A percentile compares a stretch with the other conserved stretches of the same genome.
phyloP scores from a whole-genome alignment of 768 basidiomycete genomes.

The Mycena polygramma region DNA sequence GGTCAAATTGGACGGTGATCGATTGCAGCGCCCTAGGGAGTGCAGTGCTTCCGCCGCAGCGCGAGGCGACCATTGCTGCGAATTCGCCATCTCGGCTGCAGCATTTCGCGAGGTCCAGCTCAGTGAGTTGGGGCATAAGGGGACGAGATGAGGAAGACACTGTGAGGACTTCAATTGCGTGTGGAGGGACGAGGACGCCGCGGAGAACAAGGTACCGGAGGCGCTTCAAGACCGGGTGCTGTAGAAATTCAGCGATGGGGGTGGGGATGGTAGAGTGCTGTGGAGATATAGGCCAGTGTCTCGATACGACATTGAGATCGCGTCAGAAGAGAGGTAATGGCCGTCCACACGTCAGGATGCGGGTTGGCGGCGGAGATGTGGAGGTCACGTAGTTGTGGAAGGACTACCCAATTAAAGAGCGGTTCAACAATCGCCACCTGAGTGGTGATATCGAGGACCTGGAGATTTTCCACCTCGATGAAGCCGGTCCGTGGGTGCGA shows the following conservation, averaged over 20 bases:
- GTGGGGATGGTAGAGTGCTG: neutral
- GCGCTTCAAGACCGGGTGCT: neutral
- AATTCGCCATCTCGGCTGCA: neutral
- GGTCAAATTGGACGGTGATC: neutral
- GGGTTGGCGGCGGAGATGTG: neutral
- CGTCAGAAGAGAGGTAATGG: neutral
- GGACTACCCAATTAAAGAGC: neutral
- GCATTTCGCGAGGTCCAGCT: neutral
- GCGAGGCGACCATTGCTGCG: neutral
- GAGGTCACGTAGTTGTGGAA: neutral
- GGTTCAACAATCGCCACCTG: neutral
- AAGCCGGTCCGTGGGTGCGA: too few species aligned
- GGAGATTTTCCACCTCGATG: constrained; percentile 11
- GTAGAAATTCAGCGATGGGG: neutral
- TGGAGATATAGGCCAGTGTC: neutral
- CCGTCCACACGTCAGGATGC: neutral
- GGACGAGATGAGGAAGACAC: neutral
- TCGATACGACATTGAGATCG: constrained; percentile 1
- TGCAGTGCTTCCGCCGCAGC: neutral
- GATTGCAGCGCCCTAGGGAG: neutral
- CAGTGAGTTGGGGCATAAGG: neutral
- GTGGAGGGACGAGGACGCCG: neutral
- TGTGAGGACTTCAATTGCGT: neutral
- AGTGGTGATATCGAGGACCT: neutral
- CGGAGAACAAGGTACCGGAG: neutral